Evolutionary conservation across 192 early-diverging fungal genomes (phyloP).

Genomic region (Backusella tuberculispora): DNA sequence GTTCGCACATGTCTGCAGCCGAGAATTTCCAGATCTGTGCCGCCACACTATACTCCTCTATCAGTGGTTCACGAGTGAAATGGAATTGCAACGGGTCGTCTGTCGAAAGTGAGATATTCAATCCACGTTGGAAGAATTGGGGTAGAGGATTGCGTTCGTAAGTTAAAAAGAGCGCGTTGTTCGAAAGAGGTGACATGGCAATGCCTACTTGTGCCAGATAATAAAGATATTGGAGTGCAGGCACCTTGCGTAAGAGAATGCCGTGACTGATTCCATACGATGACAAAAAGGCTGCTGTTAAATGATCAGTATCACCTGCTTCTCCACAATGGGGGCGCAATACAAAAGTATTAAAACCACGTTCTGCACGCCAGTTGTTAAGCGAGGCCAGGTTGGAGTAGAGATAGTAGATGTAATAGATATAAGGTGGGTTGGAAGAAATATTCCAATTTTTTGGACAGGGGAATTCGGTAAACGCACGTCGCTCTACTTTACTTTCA

Average conservation of each 20-base stretch:
- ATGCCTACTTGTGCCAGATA: conserved; percentile 96
- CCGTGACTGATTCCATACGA: conserved; percentile 91
- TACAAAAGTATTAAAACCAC: conserved; percentile 92
- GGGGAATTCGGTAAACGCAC: conserved; percentile 83
- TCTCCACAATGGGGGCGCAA: conserved; percentile 94
- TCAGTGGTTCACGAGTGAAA: conserved; percentile 94
- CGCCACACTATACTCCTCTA: conserved; percentile 95
- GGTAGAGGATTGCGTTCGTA: conserved; percentile 94
- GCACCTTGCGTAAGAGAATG: conserved; percentile 91
- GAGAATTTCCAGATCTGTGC: conserved; percentile 96
- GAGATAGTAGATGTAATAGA: conserved; percentile 92
- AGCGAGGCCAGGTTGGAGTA: conserved; percentile 85
- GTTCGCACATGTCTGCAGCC: conserved; percentile 92
- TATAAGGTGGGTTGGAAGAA: conserved; percentile 85
- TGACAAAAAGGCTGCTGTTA: conserved; percentile 87
- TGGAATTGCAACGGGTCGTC: conserved; percentile 98
- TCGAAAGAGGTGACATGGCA: conserved; percentile 96
- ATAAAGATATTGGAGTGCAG: conserved; percentile 92
- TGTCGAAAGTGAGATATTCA: conserved; percentile 92
- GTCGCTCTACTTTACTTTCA: conserved; percentile 86
- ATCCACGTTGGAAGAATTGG: conserved; percentile 89
- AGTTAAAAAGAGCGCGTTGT: conserved; percentile 93
- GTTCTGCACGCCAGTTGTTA: conserved; percentile 74
- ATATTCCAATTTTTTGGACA: conserved; percentile 62
- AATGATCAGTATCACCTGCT: conserved; percentile 93